phyloP scores from a whole-genome alignment of 306 rosid species.

The Fragaria nilgerrensis region DNA sequence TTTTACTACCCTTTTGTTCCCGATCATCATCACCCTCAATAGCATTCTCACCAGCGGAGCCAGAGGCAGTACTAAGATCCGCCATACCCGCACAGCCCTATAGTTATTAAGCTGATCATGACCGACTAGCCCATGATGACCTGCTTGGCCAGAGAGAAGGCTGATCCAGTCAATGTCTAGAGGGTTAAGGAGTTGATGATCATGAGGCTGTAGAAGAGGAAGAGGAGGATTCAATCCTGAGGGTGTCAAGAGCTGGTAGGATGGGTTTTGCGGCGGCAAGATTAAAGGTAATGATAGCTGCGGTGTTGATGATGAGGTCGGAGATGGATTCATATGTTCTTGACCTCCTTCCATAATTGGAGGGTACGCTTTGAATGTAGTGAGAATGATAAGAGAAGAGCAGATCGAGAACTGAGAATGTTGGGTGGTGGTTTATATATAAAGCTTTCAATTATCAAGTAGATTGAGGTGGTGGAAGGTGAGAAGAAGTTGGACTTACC shows the following conservation, averaged over 20 bases:
- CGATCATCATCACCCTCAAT: background rate
- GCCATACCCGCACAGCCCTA: background rate
- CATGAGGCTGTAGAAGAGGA: conserved; percentile 21
- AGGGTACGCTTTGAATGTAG: background rate
- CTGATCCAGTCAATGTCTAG: conserved; percentile 64
- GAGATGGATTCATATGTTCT: conserved; percentile 23
- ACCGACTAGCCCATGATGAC: conserved; percentile 1
- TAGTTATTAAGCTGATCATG: conserved; percentile 20
- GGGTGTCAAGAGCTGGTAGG: conserved; percentile 38
- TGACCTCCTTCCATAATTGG: conserved; percentile 43
- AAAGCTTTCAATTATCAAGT: conserved; percentile 5
- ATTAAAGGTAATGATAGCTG: conserved; percentile 21
- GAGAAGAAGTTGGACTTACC: conserved; percentile 61
- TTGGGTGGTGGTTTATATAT: conserved; percentile 34
- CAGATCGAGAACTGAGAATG: conserved; percentile 36
- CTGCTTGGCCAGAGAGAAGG: conserved; percentile 47
- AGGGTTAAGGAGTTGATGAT: conserved; percentile 21
- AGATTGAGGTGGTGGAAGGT: conserved; percentile 47
- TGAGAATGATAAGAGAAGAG: background rate
- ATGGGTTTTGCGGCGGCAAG: conserved; percentile 27
- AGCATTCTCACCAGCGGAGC: conserved; percentile 23
- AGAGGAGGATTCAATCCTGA: conserved; percentile 17
- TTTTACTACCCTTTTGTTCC: conserved; percentile 30
- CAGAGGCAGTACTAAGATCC: conserved; percentile 10
- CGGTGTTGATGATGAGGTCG: conserved; percentile 4